Percentiles rank a stretch among this genome's conserved stretches.
Evolutionary conservation across 805 yeast species (phyloP).

Genomic region (Barnettozyma populi): DNA sequence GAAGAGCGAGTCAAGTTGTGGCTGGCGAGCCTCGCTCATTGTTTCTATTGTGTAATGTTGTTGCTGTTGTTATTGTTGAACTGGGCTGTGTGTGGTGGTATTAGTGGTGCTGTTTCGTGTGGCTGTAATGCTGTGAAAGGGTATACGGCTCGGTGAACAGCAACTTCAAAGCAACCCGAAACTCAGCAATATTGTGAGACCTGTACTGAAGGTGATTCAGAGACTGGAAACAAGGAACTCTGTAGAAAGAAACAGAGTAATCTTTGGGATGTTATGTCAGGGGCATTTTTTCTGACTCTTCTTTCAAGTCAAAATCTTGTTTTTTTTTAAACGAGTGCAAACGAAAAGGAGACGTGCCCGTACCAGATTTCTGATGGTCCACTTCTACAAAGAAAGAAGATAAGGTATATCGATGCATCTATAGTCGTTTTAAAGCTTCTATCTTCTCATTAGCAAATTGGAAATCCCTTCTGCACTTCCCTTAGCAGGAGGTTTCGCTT

Average conservation of each 20-base stretch:
- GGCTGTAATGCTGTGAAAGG: neutral
- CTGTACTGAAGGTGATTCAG: neutral
- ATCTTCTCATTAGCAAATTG: neutral
- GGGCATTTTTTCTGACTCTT: neutral
- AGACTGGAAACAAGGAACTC: neutral
- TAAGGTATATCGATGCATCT: too few species aligned
- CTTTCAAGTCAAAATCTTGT: neutral
- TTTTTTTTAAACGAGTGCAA: neutral
- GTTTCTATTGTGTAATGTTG: neutral
- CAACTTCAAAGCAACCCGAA: neutral
- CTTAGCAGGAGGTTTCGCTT: neutral
- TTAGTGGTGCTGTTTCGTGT: too few species aligned
- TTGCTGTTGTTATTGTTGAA: too few species aligned
- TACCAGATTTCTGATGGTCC: neutral
- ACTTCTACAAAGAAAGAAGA: too few species aligned
- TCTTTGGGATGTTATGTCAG: neutral
- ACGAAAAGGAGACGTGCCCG: neutral
- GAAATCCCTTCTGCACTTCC: slow-evolving; percentile 4
- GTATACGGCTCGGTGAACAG: neutral
- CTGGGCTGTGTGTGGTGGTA: neutral
- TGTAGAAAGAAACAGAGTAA: too few species aligned
- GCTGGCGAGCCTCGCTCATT: neutral
- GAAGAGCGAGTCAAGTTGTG: slow-evolving; percentile 21
- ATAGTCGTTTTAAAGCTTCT: neutral
- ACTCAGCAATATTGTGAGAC: neutral